Evolutionary conservation across 208 protist species (phyloP).

Genomic region (Trypanosomatidae sp.): DNA sequence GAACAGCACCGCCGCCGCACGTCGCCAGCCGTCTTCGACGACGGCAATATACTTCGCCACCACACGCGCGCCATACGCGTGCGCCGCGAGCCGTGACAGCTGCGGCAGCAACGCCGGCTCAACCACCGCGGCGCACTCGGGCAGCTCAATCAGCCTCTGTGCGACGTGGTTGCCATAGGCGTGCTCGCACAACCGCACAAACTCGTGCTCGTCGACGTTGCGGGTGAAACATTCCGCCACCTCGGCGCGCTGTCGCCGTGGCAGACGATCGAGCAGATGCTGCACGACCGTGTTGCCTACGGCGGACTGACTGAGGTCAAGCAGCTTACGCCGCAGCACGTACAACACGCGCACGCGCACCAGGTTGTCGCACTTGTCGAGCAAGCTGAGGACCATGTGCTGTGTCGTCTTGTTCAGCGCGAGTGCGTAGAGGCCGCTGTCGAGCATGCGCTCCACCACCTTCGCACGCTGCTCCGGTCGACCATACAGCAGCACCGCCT

Average conservation of each 20-base stretch:
- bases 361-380: constrained; percentile 66
- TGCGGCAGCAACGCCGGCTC: constrained; percentile 24
- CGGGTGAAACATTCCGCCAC: constrained; percentile 74
- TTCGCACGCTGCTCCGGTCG: constrained; percentile 64
- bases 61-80: constrained; percentile 64
- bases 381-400: constrained; percentile 56
- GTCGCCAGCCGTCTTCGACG: constrained; percentile 17
- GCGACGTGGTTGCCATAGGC: constrained; percentile 79
- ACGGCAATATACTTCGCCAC: constrained; percentile 49
- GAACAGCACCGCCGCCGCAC: constrained; percentile 18
- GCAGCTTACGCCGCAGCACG: constrained; percentile 61
- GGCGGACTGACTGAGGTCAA: constrained; percentile 43
- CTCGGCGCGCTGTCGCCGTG: constrained; percentile 54
- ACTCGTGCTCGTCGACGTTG: constrained; percentile 68
- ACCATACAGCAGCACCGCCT: constrained; percentile 80
- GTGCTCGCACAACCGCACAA: constrained; percentile 57
- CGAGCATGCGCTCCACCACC: constrained; percentile 69
- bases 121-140: constrained; percentile 46
- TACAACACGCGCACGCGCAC: constrained; percentile 72
- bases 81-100: constrained; percentile 17
- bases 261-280: constrained; percentile 63
- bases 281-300: constrained; percentile 77
- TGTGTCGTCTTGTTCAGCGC: constrained; percentile 64
- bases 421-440: constrained; percentile 51
- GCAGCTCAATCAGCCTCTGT: constrained; percentile 71